Conservation (phyloP, 805 yeast genomes). For the Lipomyces chichibuensis region DNA sequence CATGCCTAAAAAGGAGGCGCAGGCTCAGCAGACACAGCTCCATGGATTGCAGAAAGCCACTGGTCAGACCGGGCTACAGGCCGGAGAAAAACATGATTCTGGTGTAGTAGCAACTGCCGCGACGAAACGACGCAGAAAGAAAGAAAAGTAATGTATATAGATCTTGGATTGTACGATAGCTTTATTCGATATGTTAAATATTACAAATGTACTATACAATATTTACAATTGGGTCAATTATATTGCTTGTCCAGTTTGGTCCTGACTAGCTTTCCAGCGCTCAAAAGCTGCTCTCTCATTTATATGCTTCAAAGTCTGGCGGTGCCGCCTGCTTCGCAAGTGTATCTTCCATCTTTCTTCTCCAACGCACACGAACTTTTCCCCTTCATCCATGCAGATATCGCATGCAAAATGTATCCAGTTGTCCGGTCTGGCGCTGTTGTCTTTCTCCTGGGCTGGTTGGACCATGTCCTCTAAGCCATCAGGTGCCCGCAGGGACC, state of each 20-base stretch:
- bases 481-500: conserved; percentile 40
- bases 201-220: not conserved
- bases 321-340: conserved; percentile 62
- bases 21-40: conserved; percentile 3
- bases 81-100: conserved; percentile 3
- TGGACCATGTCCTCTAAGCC: conserved; percentile 8
- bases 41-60: not conserved
- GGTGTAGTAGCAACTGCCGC: conserved; percentile 10
- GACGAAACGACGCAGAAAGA: conserved; percentile 20
- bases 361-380: conserved; percentile 70
- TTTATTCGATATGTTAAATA: not conserved
- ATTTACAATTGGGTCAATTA: not conserved
- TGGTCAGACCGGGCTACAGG: not conserved
- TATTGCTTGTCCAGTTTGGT: conserved; percentile 2
- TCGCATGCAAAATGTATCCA: conserved; percentile 77
- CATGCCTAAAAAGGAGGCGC: conserved; percentile 6
- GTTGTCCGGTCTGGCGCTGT: conserved; percentile 38
- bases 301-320: conserved; percentile 37
- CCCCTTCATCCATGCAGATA: conserved; percentile 61
- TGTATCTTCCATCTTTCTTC: conserved; percentile 72
- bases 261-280: conserved; percentile 31
- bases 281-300: conserved; percentile 34
- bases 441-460: conserved; percentile 9
- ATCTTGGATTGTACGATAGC: conserved; percentile 6
- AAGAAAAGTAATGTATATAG: conserved; percentile 10